Percentiles rank a stretch among this genome's conserved stretches.
Evolutionary conservation across 2,329 filamentous ascomycete species (phyloP).

Genomic region (Botrytis tulipae): DNA sequence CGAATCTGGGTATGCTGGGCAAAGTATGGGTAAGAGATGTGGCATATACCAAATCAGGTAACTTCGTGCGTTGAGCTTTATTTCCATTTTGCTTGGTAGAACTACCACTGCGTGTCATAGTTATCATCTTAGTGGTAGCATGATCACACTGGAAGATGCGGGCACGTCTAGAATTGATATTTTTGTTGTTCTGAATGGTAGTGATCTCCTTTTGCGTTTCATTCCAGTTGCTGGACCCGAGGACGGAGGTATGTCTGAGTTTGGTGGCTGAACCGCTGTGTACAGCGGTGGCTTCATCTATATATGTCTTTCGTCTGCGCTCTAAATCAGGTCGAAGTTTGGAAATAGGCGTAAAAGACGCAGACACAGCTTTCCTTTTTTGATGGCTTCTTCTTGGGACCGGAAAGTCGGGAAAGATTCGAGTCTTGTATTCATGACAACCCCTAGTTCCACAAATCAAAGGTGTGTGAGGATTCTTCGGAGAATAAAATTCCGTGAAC

Average conservation of each 20-base stretch:
- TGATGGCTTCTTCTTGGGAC: not conserved
- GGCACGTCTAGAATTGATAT: fast-evolving
- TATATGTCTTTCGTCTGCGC: not conserved
- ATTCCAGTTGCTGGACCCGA: not conserved
- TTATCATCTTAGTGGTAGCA: too few relatives aligned
- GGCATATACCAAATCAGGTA: not conserved
- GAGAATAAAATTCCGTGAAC: not conserved
- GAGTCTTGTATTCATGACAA: not conserved
- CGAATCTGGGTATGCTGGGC: not conserved
- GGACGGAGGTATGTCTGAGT: not conserved
- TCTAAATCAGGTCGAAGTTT: not conserved
- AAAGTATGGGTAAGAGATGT: not conserved
- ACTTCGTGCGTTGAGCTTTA: not conserved
- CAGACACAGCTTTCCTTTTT: not conserved
- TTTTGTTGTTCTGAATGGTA: not conserved
- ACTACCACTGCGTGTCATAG: not conserved
- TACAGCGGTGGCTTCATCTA: not conserved
- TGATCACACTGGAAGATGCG: not conserved
- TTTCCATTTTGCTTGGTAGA: not conserved
- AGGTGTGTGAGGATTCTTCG: not conserved
- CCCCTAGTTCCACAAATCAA: not conserved
- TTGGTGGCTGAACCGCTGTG: not conserved
- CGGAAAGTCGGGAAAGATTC: not conserved
- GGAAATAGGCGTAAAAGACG: not conserved
- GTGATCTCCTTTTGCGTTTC: not conserved